Evolutionary conservation across 495 filamentous ascomycete genomes (phyloP).

Genomic region (Aspergillus sclerotiicarbonarius): DNA sequence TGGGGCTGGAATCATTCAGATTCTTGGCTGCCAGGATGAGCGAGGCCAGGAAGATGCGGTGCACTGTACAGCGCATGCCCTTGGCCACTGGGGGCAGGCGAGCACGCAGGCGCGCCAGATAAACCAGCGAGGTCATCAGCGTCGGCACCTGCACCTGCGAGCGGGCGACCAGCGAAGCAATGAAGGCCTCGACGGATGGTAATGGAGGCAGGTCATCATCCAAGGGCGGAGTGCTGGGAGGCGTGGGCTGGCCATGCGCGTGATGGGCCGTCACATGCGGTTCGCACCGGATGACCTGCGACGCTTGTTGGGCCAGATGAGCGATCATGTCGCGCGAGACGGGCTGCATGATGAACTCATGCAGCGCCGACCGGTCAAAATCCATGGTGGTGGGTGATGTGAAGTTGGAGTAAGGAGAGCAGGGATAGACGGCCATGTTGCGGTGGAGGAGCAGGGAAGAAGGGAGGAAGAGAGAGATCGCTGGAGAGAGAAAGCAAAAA

Average conservation of each 20-base stretch:
- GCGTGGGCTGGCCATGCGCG: conserved; percentile 61
- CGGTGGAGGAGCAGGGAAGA: conserved; percentile 9
- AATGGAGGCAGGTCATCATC: conserved; percentile 52
- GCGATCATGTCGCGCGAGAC: conserved; percentile 82
- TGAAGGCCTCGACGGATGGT: conserved; percentile 85
- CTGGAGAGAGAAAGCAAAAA: conserved; percentile 12
- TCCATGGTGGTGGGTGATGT: conserved; percentile 20
- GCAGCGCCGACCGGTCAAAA: conserved; percentile 78
- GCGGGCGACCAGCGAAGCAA: conserved; percentile 80
- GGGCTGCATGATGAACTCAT: conserved; percentile 80
- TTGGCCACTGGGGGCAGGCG: conserved; percentile 91
- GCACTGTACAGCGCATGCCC: conserved; percentile 94
- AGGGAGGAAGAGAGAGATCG: conserved; percentile 13
- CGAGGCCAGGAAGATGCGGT: conserved; percentile 80
- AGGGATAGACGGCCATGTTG: conserved; percentile 4
- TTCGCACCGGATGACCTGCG: conserved; percentile 90
- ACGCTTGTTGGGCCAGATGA: conserved; percentile 79
- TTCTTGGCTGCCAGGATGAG: conserved; percentile 79
- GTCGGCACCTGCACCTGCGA: conserved; percentile 97
- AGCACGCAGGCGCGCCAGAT: conserved; percentile 77
- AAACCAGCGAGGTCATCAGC: conserved; percentile 93
- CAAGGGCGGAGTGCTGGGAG: conserved; percentile 63
- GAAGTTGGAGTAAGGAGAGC: conserved; percentile 4
- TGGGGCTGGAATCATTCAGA: conserved; percentile 86
- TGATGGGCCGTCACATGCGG: conserved; percentile 34